Conservation (phyloP, 768 basidiomycete species). For the Candolleomyces aberdarensis region DNA sequence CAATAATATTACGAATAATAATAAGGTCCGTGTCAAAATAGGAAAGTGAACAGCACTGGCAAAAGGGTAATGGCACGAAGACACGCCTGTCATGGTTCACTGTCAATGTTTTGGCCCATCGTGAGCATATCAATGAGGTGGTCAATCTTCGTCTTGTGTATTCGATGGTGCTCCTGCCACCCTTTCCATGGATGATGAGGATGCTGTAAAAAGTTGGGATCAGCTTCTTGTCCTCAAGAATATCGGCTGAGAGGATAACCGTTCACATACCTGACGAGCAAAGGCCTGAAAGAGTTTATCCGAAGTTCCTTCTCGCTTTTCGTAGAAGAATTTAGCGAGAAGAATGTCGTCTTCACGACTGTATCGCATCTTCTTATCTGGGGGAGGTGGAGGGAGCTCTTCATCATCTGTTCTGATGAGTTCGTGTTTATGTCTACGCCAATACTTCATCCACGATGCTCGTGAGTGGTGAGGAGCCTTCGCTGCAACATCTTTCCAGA, state of each 20-base stretch:
- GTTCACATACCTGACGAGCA: conserved; percentile 55
- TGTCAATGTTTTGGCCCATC: conserved; percentile 51
- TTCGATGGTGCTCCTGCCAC: conserved; percentile 90
- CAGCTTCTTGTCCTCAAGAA: conserved; percentile 5
- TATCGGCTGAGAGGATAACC: conserved; percentile 5
- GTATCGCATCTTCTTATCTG: conserved; percentile 88
- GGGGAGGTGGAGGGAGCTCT: conserved; percentile 69
- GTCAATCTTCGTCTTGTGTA: conserved; percentile 85
- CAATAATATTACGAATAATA: too few species aligned
- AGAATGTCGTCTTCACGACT: conserved; percentile 76
- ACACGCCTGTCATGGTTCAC: conserved; percentile 6
- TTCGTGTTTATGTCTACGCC: conserved; percentile 86
- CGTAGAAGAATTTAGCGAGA: conserved; percentile 70
- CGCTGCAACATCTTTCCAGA: conserved; percentile 33
- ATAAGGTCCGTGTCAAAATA: too few species aligned
- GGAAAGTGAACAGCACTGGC: too few species aligned
- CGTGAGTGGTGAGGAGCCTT: conserved; percentile 87
- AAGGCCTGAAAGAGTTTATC: conserved; percentile 85
- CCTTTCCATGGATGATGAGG: conserved; percentile 93
- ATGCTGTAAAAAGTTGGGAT: conserved; percentile 42
- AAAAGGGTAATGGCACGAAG: too few species aligned
- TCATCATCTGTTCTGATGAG: conserved; percentile 62
- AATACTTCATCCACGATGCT: conserved; percentile 94
- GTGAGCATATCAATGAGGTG: conserved; percentile 64
- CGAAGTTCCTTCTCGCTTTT: conserved; percentile 74